phyloP scores from a whole-genome alignment of 805 yeast genomes.

The Starmerella tilneyi region DNA sequence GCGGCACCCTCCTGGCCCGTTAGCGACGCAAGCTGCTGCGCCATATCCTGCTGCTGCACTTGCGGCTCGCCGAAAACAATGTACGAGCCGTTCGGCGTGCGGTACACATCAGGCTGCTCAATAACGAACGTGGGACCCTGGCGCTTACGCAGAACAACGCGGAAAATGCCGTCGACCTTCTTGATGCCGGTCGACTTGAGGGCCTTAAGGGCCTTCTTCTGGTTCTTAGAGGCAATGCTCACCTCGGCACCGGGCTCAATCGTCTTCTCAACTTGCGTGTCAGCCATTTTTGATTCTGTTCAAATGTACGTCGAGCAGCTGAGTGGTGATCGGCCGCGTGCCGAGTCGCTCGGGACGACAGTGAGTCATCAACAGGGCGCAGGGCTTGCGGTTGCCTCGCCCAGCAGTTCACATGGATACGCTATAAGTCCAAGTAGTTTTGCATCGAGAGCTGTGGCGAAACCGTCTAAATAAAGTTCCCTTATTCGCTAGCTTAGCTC shows the following conservation, averaged over 20 bases:
- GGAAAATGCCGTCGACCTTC: constrained; percentile 81
- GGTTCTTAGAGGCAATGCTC: constrained; percentile 74
- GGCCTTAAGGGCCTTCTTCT: constrained; percentile 88
- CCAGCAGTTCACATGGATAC: neutral
- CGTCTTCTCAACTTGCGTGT: constrained; percentile 43
- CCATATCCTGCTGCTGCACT: constrained; percentile 68
- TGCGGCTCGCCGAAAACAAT: constrained; percentile 97
- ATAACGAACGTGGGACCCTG: constrained; percentile 86
- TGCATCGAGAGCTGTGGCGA: too few species aligned
- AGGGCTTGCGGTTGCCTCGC: neutral
- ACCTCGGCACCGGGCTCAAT: constrained; percentile 62
- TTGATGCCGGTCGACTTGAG: constrained; percentile 81
- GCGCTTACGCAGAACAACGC: constrained; percentile 92
- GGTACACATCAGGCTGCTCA: constrained; percentile 91
- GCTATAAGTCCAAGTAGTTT: too few species aligned
- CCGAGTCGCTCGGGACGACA: constrained; percentile 1
- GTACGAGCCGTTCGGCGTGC: constrained; percentile 84
- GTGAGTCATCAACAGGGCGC: neutral
- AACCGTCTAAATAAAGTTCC: too few species aligned
- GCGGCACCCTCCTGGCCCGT: constrained; percentile 34
- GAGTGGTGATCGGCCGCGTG: neutral
- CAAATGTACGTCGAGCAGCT: neutral
- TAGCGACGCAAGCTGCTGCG: constrained; percentile 56
- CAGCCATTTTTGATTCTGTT: constrained; percentile 11
- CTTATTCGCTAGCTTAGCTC: too few species aligned